Conservation (phyloP, 352 stramenopile species). For the Phytophthora foliorum region DNA sequence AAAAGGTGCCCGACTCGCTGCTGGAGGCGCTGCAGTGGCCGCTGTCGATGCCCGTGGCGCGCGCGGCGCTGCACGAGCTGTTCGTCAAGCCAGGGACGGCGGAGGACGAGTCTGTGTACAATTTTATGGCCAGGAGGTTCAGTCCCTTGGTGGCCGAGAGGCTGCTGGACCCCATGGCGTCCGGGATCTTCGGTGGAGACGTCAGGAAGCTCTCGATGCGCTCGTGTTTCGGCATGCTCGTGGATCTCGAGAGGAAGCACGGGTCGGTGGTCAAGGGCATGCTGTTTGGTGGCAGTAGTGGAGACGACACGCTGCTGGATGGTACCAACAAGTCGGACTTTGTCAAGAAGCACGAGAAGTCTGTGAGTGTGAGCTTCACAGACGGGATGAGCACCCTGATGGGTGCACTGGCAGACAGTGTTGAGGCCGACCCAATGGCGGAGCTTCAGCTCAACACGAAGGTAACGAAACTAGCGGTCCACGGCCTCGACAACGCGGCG, state of each 20-base stretch:
- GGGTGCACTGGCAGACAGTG: constrained; percentile 48
- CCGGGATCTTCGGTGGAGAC: constrained; percentile 91
- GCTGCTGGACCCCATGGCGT: constrained; percentile 83
- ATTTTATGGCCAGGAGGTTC: constrained; percentile 82
- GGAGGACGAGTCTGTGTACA: constrained; percentile 85
- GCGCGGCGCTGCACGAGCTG: constrained; percentile 74
- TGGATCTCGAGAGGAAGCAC: constrained; percentile 79
- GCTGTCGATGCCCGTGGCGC: constrained; percentile 59
- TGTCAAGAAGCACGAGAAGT: constrained; percentile 69
- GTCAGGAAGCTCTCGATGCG: constrained; percentile 81
- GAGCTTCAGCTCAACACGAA: constrained; percentile 52
- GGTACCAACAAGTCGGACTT: constrained; percentile 78
- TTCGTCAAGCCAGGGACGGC: constrained; percentile 51
- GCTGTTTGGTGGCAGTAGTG: constrained; percentile 52
- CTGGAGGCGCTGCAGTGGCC: constrained; percentile 74
- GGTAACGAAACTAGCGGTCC: constrained; percentile 40
- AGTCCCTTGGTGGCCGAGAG: constrained; percentile 80
- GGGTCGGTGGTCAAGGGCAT: constrained; percentile 85
- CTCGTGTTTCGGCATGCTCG: constrained; percentile 83
- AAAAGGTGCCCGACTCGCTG: constrained; percentile 71
- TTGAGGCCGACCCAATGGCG: constrained; percentile 55
- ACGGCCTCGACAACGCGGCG: constrained; percentile 24
- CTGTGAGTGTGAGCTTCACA: constrained; percentile 89
- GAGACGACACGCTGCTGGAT: constrained; percentile 67
- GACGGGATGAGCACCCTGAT: constrained; percentile 84